Conservation (phyloP, 306 rosid genomes). For the Medicago truncatula region MtrunA17r5.0-ANR NC_053048.1:33596001-33596500, state of each 20-base stretch:
- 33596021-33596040: not conserved
- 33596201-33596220: constrained; percentile 1
- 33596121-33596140: not conserved
- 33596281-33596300: constrained; percentile 12
- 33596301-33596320: constrained; percentile 4
- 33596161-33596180: not conserved
- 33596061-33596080: not conserved
- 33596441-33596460: no score
- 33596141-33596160: not conserved
- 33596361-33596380: constrained; percentile 4
- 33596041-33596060: constrained; percentile 11
- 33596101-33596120: constrained; percentile 29
- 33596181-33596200: no score
- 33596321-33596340: constrained; percentile 21
- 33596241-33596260: constrained; percentile 36
- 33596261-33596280: constrained; percentile 6
- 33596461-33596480: no score
- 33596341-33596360: constrained; percentile 19
- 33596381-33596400: not conserved
- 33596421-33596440: not conserved
- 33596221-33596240: constrained; percentile 18
- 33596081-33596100: no score
- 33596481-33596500: no score
- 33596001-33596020: not conserved
- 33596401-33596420: not conserved